Evolutionary conservation across 345 rosid species (phyloP).

Genomic region (Salix brachista): DNA sequence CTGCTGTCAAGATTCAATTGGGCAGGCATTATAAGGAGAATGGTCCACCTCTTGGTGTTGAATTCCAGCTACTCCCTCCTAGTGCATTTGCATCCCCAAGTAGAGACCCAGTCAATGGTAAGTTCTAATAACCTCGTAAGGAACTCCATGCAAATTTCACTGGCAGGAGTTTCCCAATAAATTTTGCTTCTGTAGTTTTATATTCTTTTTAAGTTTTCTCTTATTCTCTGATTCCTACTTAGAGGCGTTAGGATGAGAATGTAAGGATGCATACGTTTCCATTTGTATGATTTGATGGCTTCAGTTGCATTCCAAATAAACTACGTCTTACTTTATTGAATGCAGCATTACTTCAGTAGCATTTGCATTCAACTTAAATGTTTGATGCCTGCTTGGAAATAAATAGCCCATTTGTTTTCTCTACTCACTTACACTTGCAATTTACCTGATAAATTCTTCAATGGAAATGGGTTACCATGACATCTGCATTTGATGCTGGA

Average conservation of each 20-base stretch:
- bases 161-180: background rate
- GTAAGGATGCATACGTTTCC: background rate
- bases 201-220: background rate
- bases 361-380: background rate
- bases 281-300: background rate
- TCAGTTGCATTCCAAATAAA: background rate
- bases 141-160: background rate
- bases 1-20: slow-evolving; percentile 75
- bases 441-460: background rate
- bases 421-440: background rate
- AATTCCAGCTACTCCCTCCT: slow-evolving; percentile 80
- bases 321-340: background rate
- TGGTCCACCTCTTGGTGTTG: slow-evolving; percentile 75
- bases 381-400: background rate
- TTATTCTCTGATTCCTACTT: background rate
- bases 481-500: background rate
- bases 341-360: background rate
- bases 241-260: background rate
- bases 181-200: background rate
- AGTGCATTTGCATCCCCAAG: slow-evolving; percentile 71
- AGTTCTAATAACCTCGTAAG: slow-evolving; percentile 19
- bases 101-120: slow-evolving; percentile 50
- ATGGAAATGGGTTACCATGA: background rate
- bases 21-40: slow-evolving; percentile 75
- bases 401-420: slow-evolving; percentile 1